These are phyloP conservation scores for Pleurotus sapidus DNA, from an alignment of 768 basidiomycete species.

Conservation along the genomic window DNA sequence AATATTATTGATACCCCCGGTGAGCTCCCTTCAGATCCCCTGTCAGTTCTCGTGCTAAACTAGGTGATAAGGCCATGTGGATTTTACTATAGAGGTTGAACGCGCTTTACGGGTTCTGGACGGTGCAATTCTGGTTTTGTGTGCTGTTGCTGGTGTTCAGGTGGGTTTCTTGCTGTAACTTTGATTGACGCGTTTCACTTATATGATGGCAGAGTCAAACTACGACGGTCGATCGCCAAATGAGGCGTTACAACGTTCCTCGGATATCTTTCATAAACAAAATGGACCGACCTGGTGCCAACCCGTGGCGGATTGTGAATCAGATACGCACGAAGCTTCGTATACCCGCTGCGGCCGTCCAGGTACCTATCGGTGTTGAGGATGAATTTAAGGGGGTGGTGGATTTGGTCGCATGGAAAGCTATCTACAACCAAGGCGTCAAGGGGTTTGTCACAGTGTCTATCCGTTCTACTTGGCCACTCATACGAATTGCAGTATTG, in stretches of 20 bases:
- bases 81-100: conserved; percentile 99
- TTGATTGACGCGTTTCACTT: not conserved
- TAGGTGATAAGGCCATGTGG: conserved; percentile 80
- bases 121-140: conserved; percentile 93
- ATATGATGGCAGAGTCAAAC: conserved; percentile 76
- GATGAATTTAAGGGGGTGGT: conserved; percentile 88
- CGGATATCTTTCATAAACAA: conserved; percentile 97
- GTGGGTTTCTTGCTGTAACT: conserved; percentile 28
- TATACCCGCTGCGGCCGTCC: conserved; percentile 91
- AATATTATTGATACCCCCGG: conserved; percentile 99
- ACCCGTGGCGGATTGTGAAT: conserved; percentile 91
- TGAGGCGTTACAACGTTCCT: conserved; percentile 95
- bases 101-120: conserved; percentile 94
- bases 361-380: conserved; percentile 92
- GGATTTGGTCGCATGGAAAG: conserved; percentile 92
- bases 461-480: not conserved
- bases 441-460: conserved; percentile 69
- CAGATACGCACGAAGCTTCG: conserved; percentile 91
- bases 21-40: conserved; percentile 22
- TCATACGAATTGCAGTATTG: conserved; percentile 42
- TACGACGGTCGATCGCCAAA: conserved; percentile 97
- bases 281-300: conserved; percentile 98
- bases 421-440: conserved; percentile 89
- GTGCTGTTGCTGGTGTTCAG: conserved; percentile 96
- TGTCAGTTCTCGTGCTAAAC: not conserved